Conservation (phyloP, 495 filamentous ascomycete genomes). For the Penicillium cataractarum region DNA sequence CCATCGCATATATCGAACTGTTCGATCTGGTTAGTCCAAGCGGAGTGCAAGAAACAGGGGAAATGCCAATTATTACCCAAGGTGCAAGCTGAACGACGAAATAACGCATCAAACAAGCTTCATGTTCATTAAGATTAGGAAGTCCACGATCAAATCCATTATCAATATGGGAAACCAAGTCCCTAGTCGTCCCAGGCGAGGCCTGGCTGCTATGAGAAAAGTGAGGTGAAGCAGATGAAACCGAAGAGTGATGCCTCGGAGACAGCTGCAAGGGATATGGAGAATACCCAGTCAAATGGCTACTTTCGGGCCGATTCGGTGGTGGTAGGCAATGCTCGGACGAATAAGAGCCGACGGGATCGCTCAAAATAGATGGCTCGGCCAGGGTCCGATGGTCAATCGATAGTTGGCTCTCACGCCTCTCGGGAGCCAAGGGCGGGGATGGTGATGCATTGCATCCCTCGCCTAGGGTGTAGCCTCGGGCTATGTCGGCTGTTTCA, state of each 20-base stretch:
- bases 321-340: constrained; percentile 12
- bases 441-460: constrained; percentile 8
- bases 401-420: constrained; percentile 11
- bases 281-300: constrained; percentile 9
- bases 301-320: constrained; percentile 6
- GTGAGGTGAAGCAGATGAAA: constrained; percentile 18
- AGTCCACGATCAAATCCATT: constrained; percentile 11
- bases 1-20: constrained; percentile 33
- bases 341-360: constrained; percentile 10
- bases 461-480: constrained; percentile 16
- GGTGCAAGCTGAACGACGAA: constrained; percentile 34
- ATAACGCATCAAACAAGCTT: constrained; percentile 38
- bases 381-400: constrained; percentile 3
- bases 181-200: constrained; percentile 8
- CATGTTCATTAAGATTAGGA: constrained; percentile 24
- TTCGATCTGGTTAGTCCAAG: neutral
- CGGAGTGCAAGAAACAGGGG: neutral
- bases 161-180: constrained; percentile 2
- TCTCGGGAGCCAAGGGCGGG: constrained; percentile 3
- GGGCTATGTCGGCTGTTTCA: constrained; percentile 27
- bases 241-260: constrained; percentile 12
- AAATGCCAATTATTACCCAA: constrained; percentile 22
- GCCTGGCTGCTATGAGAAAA: constrained; percentile 22
- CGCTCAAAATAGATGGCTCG: constrained; percentile 11
- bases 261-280: constrained; percentile 19